Evolutionary conservation across 805 yeast genomes (phyloP).

Genomic region (Monosporozyma siamensis): DNA sequence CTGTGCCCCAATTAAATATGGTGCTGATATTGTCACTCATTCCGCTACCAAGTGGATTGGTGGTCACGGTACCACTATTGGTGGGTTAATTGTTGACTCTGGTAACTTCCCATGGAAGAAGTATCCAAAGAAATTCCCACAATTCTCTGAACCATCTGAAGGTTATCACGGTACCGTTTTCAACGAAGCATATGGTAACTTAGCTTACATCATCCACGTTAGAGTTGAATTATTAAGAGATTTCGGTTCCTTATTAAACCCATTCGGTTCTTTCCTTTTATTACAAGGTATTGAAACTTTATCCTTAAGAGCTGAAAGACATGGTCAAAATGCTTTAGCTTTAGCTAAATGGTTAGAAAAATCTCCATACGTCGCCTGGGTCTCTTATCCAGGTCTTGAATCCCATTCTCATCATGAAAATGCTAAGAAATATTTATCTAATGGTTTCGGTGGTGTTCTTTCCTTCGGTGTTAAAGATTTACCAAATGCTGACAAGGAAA

Average conservation of each 20-base stretch:
- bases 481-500: slow-evolving; percentile 36
- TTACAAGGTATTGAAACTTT: slow-evolving; percentile 91
- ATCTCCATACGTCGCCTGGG: slow-evolving; percentile 74
- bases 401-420: slow-evolving; percentile 67
- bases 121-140: slow-evolving; percentile 83
- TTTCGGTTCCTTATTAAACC: slow-evolving; percentile 81
- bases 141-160: slow-evolving; percentile 81
- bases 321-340: slow-evolving; percentile 69
- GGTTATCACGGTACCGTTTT: slow-evolving; percentile 87
- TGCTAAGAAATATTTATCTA: slow-evolving; percentile 71
- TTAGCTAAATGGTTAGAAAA: slow-evolving; percentile 70
- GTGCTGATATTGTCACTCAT: slow-evolving; percentile 87
- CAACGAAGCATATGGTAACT: slow-evolving; percentile 71
- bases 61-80: slow-evolving; percentile 93
- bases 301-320: slow-evolving; percentile 90
- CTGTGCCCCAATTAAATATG: slow-evolving; percentile 74
- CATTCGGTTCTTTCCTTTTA: slow-evolving; percentile 78
- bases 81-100: slow-evolving; percentile 81
- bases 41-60: slow-evolving; percentile 98
- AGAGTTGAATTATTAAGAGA: slow-evolving; percentile 86
- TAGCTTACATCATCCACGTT: slow-evolving; percentile 70
- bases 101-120: slow-evolving; percentile 90
- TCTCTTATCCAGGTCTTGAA: slow-evolving; percentile 83
- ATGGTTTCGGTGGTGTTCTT: slow-evolving; percentile 81
- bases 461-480: slow-evolving; percentile 80